Evolutionary conservation across 331 rosid species (phyloP).

Genomic region (Malus hybrid): DNA sequence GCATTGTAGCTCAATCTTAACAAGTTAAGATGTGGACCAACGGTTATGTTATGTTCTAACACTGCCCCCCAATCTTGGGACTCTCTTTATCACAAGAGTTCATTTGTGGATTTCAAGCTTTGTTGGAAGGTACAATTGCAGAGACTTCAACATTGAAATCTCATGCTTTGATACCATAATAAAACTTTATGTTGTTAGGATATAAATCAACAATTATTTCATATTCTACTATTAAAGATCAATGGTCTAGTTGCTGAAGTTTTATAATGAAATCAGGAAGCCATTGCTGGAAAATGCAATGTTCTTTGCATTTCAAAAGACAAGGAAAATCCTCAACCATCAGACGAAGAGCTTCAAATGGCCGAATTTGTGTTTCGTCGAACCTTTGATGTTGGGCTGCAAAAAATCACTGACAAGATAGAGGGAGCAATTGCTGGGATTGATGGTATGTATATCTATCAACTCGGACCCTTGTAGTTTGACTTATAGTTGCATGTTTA

Average conservation of each 20-base stretch:
- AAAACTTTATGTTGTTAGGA: neutral
- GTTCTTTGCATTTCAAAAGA: slow-evolving; percentile 68
- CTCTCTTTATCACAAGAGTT: neutral
- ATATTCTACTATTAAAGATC: neutral
- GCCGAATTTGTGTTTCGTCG: slow-evolving; percentile 76
- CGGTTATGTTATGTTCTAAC: neutral
- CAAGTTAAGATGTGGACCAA: neutral
- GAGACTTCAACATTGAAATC: neutral
- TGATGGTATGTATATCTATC: slow-evolving; percentile 46
- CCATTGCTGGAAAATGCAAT: slow-evolving; percentile 87
- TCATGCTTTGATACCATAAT: neutral
- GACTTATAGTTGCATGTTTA: slow-evolving; percentile 2
- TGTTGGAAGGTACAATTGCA: neutral
- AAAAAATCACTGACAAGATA: slow-evolving; percentile 39
- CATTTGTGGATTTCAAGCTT: neutral
- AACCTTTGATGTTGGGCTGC: slow-evolving; percentile 59
- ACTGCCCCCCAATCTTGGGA: neutral
- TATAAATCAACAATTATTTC: neutral
- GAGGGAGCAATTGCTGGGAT: slow-evolving; percentile 49
- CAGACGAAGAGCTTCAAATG: slow-evolving; percentile 35
- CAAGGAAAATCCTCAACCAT: slow-evolving; percentile 50
- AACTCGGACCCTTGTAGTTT: slow-evolving; percentile 2
- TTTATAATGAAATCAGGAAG: slow-evolving; percentile 52
- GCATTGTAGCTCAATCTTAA: neutral
- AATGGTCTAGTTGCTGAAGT: neutral